Percentiles rank a stretch among this genome's conserved stretches.
Evolutionary conservation across 139 green algal species (phyloP).

Genomic region (Chlorella sorokiniana): DNA sequence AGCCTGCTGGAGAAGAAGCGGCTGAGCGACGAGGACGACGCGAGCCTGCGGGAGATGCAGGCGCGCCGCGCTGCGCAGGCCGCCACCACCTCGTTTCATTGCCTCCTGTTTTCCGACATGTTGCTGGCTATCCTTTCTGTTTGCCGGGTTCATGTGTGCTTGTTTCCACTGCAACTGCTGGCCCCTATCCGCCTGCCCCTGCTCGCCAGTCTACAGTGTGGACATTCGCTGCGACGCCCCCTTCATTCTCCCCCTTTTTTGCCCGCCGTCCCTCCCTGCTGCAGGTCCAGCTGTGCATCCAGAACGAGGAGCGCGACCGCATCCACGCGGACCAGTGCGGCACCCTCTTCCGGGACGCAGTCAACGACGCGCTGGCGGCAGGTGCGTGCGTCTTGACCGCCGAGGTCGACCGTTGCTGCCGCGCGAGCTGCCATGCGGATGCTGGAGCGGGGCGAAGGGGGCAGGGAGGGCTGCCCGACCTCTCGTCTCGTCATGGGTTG

Average conservation of each 20-base stretch:
- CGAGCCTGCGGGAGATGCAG: constrained; percentile 75
- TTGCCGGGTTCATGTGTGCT: no score
- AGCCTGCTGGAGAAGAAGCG: constrained; percentile 67
- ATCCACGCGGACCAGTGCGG: constrained; percentile 67
- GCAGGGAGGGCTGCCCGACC: no score
- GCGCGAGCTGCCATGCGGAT: no score
- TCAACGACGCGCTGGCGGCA: constrained; percentile 53
- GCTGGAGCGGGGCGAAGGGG: no score
- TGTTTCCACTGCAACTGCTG: neutral
- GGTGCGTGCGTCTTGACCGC: constrained; percentile 1
- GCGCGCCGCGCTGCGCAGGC: neutral
- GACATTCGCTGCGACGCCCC: neutral
- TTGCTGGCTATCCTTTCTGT: no score
- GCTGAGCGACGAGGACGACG: constrained; percentile 77
- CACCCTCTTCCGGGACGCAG: constrained; percentile 58
- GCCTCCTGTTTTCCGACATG: no score
- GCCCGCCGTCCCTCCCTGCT: constrained; percentile 39
- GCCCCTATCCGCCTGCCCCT: neutral
- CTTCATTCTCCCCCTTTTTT: neutral
- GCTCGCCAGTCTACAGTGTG: no score
- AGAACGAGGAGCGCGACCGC: constrained; percentile 53
- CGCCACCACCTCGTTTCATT: no score
- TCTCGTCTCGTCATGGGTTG: no score
- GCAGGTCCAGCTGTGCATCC: constrained; percentile 88
- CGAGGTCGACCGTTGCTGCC: neutral